phyloP scores from a whole-genome alignment of 1,284 basidiomycete genomes.

The Caloboletus firmus region DNA sequence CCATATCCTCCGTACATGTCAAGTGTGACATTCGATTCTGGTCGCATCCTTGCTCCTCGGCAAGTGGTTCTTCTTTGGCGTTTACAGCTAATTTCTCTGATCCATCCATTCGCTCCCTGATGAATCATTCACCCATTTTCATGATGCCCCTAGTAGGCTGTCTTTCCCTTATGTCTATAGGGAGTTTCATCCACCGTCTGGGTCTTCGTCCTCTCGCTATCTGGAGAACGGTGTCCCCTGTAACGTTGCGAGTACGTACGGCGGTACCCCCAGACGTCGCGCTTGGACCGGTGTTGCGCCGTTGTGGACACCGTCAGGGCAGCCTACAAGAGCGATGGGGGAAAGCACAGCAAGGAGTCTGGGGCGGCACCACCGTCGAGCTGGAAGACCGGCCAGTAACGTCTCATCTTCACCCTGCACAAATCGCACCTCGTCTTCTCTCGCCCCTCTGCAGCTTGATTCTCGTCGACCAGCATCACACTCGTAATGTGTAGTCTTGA shows the following conservation, averaged over 20 bases:
- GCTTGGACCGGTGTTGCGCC: conserved; percentile 11
- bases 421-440: not conserved
- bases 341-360: conserved; percentile 13
- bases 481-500: no score
- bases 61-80: no score
- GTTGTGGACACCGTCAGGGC: conserved; percentile 10
- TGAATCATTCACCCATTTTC: no score
- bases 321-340: conserved; percentile 10
- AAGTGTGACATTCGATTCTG: no score
- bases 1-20: no score
- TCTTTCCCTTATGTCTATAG: no score
- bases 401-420: not conserved
- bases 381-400: conserved; percentile 33
- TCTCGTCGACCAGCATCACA: no score
- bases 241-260: not conserved
- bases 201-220: conserved; percentile 39
- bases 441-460: not conserved
- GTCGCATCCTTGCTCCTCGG: no score
- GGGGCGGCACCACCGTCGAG: conserved; percentile 31
- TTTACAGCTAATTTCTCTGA: no score
- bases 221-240: conserved; percentile 3
- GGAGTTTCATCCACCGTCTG: conserved; percentile 56
- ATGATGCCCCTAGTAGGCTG: no score
- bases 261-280: not conserved
- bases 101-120: no score